Base-by-base conservation (phyloP, 139 green algal genomes). In the Gonium pectorale region DNA sequence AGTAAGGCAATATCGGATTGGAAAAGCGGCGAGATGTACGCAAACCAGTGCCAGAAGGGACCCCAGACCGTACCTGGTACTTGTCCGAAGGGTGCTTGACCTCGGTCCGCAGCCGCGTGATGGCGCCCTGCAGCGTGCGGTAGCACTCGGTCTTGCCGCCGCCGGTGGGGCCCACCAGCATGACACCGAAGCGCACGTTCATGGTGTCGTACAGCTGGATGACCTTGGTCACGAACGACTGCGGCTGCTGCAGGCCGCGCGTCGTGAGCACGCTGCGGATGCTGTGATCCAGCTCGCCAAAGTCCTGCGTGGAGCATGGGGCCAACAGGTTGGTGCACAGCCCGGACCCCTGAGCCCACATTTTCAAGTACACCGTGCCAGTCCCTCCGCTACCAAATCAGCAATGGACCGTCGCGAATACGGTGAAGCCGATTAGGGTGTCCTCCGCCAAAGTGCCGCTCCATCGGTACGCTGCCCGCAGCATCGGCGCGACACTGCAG, bases 131-230 rank as follows among this genome's bases (percentile, higher is more conserved):
- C 84, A 98, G 87, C 35, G 92, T 93, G 22, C 74, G 74, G 88
- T 94, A 96, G 86, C 90, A 93, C 49, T 86, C 79, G 27, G 92
- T 95, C 92, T 98, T 98, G 69, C 94, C 95, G 46, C 93, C 89
- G 21, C 95, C 88, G 27, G 93, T 94, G 66, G 93, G 92, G 22
- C 94, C 93, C 17, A 97, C 94, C 71, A 96, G 83, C 94, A 98
- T 97, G 66, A 96, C 92, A 6, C 95, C 95, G 85, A 97, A 97
- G 41, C 95, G 90, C 68, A 98, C 94, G 74, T 95, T 94, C 85
- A 98, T 92, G 62, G 94, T 97, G 86, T 97, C 94, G 73, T 94
- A 96, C 41, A 97, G 90, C 92, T 98, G 94, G 35, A 98, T 91
- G 68, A 94, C 80, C 90, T 98, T 98, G 67, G 87, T 91, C 11